Evolutionary conservation across 495 filamentous ascomycete genomes (phyloP).

Genomic region (Penicillium fimorum): DNA sequence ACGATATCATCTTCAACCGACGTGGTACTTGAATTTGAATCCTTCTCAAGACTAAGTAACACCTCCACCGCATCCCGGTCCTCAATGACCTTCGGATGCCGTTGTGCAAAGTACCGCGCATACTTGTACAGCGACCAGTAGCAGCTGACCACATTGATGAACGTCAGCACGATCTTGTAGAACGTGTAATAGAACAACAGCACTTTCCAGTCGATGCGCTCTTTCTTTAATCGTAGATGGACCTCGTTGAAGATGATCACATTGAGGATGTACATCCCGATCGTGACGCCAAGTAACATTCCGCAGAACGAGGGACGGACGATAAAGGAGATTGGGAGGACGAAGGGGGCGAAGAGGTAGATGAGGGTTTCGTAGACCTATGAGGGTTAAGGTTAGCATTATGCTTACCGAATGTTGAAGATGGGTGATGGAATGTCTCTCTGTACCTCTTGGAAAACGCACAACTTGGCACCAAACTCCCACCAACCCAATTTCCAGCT

Average conservation of each 20-base stretch:
- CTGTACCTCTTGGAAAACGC: slow-evolving; percentile 61
- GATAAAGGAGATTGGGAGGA: slow-evolving; percentile 46
- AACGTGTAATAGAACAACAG: slow-evolving; percentile 38
- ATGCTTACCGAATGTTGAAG: background rate
- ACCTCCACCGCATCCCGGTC: slow-evolving; percentile 43
- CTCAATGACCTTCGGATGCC: slow-evolving; percentile 44
- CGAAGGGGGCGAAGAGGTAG: slow-evolving; percentile 45
- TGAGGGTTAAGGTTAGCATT: background rate
- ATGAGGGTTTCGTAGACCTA: slow-evolving; percentile 50
- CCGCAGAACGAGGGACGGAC: slow-evolving; percentile 39
- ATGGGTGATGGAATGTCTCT: background rate
- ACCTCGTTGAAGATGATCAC: slow-evolving; percentile 46
- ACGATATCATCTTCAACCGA: slow-evolving; percentile 9
- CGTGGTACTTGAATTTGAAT: background rate
- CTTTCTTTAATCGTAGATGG: slow-evolving; percentile 41
- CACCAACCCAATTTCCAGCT: slow-evolving; percentile 50
- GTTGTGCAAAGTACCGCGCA: slow-evolving; percentile 41
- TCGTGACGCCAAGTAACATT: slow-evolving; percentile 30
- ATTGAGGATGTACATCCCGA: slow-evolving; percentile 41
- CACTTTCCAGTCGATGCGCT: slow-evolving; percentile 31
- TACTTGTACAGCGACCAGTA: slow-evolving; percentile 47
- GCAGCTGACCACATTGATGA: slow-evolving; percentile 42
- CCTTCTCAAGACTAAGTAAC: slow-evolving; percentile 29
- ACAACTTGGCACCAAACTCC: slow-evolving; percentile 57
- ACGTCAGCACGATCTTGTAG: slow-evolving; percentile 41